These are phyloP conservation scores for Rosa persica DNA, from an alignment of 306 rosid genomes.

Conservation along the genomic window DNA sequence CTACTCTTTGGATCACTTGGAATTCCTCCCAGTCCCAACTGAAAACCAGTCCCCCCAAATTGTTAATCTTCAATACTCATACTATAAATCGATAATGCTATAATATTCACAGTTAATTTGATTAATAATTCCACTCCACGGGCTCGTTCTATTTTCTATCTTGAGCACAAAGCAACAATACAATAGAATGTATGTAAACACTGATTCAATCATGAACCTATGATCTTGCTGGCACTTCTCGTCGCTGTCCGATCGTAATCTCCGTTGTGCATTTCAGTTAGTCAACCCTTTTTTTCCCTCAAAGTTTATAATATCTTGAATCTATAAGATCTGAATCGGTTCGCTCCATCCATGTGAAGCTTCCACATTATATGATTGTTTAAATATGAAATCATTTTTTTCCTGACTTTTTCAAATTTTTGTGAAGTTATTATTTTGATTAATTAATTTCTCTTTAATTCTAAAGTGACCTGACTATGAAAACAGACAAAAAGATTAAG, in stretches of 20 bases:
- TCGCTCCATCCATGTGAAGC: conserved; percentile 20
- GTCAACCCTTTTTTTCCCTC: neutral
- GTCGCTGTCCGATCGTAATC: conserved; percentile 27
- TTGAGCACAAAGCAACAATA: neutral
- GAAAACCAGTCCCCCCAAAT: neutral
- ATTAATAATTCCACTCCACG: conserved; percentile 4
- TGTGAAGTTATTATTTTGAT: neutral
- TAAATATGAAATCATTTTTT: neutral
- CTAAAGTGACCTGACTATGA: neutral
- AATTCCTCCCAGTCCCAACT: neutral
- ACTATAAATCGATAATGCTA: neutral
- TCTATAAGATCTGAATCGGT: conserved; percentile 18
- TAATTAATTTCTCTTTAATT: neutral
- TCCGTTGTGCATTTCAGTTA: neutral
- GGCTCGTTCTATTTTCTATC: neutral
- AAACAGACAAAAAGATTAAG: neutral
- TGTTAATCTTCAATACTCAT: neutral
- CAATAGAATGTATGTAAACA: neutral
- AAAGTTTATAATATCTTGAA: neutral
- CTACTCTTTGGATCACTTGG: neutral
- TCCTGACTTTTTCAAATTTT: neutral
- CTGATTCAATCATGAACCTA: conserved; percentile 12
- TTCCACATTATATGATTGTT: neutral
- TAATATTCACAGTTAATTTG: neutral
- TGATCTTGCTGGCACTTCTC: conserved; percentile 29